Evolutionary conservation across 345 rosid genomes (phyloP), one percentile per base, ranked within the genome.

Genomic region (Acer saccharum): DNA sequence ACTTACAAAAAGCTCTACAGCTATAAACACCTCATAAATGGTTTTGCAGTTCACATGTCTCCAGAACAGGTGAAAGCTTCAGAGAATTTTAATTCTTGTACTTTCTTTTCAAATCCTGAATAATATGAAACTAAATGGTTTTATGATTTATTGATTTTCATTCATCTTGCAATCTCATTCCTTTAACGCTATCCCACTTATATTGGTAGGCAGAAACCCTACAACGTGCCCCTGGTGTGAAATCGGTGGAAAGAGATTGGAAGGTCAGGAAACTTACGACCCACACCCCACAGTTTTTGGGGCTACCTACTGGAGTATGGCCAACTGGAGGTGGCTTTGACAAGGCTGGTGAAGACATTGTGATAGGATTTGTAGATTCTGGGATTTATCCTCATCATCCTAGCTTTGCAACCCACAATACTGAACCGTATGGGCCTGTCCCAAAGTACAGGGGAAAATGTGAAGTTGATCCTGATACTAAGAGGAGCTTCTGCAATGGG

Each of bases 281-380:
- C 21, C 99, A 96, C 79, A 96, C 99, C 54, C 99, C 99, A 21
- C 90, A 96, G 78, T 96, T 96, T 83, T 81, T 96, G 87, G 99
- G 99, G 73, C 91, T 96, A 65, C 99, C 99, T 41, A 94, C 98
- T 20, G 98, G 93, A 78, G 99, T 96, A 55, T 96, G 99, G 99
- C 99, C 99, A 9, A 91, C 98, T 0, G 99, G 98, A 67, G 99
- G 99, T 73, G 99, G 99, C 77, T 93, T 87, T 73, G 98, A 88
- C 46, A 87, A 88, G 89, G 99, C 98, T 10, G 99, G 99, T 73
- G 99, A 96, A 82, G 90, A 91, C 77, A 91, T 96, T 78, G 91
- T 96, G 41, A 96, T 96, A 69, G 99, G 99, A 73, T 92, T 96
- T 81, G 88, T 96, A 5, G 99, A 96, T 86, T 96, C 99, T 0